These are phyloP conservation scores for Gossypium herbaceum DNA, from an alignment of 345 rosid genomes.

Conservation along the genomic window DNA sequence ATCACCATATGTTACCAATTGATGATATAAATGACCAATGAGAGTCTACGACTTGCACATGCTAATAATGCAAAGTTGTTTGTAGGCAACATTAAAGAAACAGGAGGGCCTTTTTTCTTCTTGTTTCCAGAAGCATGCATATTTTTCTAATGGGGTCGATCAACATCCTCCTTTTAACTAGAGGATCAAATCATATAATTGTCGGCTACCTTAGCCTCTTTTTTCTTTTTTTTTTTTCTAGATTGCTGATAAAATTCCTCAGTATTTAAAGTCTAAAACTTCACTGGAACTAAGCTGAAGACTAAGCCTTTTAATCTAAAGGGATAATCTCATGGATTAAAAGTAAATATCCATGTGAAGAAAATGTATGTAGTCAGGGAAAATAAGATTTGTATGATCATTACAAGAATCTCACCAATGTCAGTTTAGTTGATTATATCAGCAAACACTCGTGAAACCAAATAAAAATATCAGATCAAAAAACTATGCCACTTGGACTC, in stretches of 20 bases:
- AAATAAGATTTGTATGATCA: not conserved
- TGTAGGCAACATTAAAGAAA: too few species aligned
- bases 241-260: not conserved
- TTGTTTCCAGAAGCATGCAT: not conserved
- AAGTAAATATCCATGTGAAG: too few species aligned
- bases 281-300: not conserved
- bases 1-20: too few species aligned
- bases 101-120: too few species aligned
- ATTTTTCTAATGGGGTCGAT: not conserved
- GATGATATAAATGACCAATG: too few species aligned
- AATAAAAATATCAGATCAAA: not conserved
- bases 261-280: not conserved
- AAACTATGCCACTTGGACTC: too few species aligned
- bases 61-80: too few species aligned
- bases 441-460: not conserved
- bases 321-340: not conserved
- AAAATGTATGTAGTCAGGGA: not conserved
- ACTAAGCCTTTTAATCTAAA: too few species aligned
- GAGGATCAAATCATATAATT: not conserved
- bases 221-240: too few species aligned
- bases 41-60: too few species aligned
- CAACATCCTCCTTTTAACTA: not conserved
- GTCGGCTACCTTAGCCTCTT: not conserved
- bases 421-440: not conserved
- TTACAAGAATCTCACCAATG: not conserved